These are phyloP conservation scores for Phytophthora citrophthora DNA, from an alignment of 352 stramenopile genomes.

Conservation along the genomic window DNA sequence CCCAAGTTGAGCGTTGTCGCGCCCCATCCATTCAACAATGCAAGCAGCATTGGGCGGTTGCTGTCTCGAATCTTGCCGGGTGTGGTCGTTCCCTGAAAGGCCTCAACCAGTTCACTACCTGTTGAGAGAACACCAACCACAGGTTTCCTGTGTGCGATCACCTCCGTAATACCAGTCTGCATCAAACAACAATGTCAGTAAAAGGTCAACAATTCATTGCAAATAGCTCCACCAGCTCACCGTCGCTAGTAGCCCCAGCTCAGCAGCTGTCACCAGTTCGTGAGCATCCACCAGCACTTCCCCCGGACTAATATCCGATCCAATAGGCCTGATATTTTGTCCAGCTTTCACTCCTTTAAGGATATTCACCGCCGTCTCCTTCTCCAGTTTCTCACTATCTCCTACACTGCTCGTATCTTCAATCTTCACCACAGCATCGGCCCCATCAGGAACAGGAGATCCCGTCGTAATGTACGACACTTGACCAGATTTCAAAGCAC, in stretches of 20 bases:
- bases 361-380: slow-evolving; percentile 70
- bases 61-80: slow-evolving; percentile 93
- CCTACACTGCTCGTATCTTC: slow-evolving; percentile 89
- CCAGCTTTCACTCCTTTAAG: slow-evolving; percentile 58
- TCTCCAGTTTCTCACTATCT: slow-evolving; percentile 23
- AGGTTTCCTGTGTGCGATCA: slow-evolving; percentile 76
- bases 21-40: slow-evolving; percentile 55
- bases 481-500: slow-evolving; percentile 47
- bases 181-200: slow-evolving; percentile 3
- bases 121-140: slow-evolving; percentile 95
- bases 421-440: slow-evolving; percentile 95
- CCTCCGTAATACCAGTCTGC: slow-evolving; percentile 71
- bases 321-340: slow-evolving; percentile 87
- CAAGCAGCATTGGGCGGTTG: slow-evolving; percentile 94
- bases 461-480: slow-evolving; percentile 96
- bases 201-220: slow-evolving; percentile 2
- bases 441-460: slow-evolving; percentile 87
- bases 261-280: slow-evolving; percentile 80
- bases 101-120: slow-evolving; percentile 93
- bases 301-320: slow-evolving; percentile 90
- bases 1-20: slow-evolving; percentile 64
- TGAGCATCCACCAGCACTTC: slow-evolving; percentile 81
- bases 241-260: slow-evolving; percentile 94
- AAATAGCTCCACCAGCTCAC: slow-evolving; percentile 37
- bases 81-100: slow-evolving; percentile 46